Base-by-base conservation (phyloP, 768 basidiomycete species). In the Boletus sensibilis region DNA sequence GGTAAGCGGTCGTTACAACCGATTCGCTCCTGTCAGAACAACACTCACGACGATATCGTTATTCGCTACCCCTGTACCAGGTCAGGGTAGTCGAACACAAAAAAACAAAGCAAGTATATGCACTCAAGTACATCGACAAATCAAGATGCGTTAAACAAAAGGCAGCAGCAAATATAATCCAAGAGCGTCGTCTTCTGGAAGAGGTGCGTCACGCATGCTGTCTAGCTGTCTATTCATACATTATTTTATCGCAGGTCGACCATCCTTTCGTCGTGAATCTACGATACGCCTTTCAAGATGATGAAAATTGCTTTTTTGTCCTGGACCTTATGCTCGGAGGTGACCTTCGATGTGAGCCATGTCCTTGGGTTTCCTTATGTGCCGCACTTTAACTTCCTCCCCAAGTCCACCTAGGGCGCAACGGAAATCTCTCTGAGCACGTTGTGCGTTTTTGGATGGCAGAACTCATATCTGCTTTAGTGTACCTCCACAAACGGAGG, bases 51-150 rank as follows among this genome's bases (percentile, higher is more conserved):
- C 39, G 57, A 57, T 20, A 10, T 31, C 38, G 21, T 31, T 25
- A 21, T 27, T 43, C 21, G 13, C 14, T 25, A 4, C 43, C 55
- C 49, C 43, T 43, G 37, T 29, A 33, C 50, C 50, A 96, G 94
- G 95, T 98, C 71, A 86, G 95, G 68, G 94, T 98, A 44, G 93
- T 98, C 59, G 94, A 98, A 72, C 94, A 97, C 77, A 97, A 96
- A 72, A 86, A 87, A 68, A 84, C 91, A 2, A 94, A 94, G 70
- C 85, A 92, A 64, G 80, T 98, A 2, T 97, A 92, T 69, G 95
- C 95, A 21, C 85, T 98, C 75, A 98, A 98, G 69, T 98, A 98
- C 76, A 94, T 98, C 77, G 95, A 98, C 74, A 98, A 98, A 74
- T 81, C 91, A 44, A 87, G 86, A 68, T 92, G 94, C 72, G 87